phyloP scores from a whole-genome alignment of 2,329 filamentous ascomycete genomes.

The Fusarium metavorans region DNA sequence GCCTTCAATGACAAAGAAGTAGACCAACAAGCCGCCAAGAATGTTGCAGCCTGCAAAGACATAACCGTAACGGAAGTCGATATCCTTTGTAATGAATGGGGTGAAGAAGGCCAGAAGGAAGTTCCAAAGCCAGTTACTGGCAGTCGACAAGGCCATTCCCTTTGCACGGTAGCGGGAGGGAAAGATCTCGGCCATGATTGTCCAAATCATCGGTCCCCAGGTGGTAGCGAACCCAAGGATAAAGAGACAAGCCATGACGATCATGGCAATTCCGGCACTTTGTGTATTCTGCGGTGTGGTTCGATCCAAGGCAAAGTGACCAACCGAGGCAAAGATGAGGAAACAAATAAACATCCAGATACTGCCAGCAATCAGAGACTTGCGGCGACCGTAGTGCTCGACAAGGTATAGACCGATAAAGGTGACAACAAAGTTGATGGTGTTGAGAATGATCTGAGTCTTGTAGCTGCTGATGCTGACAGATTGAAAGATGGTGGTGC shows the following conservation, averaged over 20 bases:
- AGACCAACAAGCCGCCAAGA: constrained; percentile 73
- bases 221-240: constrained; percentile 75
- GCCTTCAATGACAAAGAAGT: constrained; percentile 82
- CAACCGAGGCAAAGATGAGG: constrained; percentile 67
- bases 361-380: constrained; percentile 71
- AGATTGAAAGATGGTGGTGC: constrained; percentile 63
- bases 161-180: constrained; percentile 71
- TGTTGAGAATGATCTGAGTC: constrained; percentile 75
- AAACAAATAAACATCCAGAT: constrained; percentile 72
- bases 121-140: constrained; percentile 78
- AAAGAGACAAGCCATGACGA: constrained; percentile 73
- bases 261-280: constrained; percentile 68
- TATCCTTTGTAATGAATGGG: constrained; percentile 79
- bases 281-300: constrained; percentile 50
- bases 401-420: constrained; percentile 78
- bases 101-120: constrained; percentile 84
- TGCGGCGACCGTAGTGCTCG: constrained; percentile 74
- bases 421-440: constrained; percentile 76
- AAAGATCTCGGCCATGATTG: constrained; percentile 74
- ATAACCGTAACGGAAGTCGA: constrained; percentile 80
- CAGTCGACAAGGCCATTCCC: constrained; percentile 70
- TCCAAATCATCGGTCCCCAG: constrained; percentile 75
- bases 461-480: constrained; percentile 70
- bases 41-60: constrained; percentile 81
- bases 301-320: constrained; percentile 60